Evolutionary conservation across 129 eudicot genomes (phyloP).

Genomic region (Centella asiatica): DNA sequence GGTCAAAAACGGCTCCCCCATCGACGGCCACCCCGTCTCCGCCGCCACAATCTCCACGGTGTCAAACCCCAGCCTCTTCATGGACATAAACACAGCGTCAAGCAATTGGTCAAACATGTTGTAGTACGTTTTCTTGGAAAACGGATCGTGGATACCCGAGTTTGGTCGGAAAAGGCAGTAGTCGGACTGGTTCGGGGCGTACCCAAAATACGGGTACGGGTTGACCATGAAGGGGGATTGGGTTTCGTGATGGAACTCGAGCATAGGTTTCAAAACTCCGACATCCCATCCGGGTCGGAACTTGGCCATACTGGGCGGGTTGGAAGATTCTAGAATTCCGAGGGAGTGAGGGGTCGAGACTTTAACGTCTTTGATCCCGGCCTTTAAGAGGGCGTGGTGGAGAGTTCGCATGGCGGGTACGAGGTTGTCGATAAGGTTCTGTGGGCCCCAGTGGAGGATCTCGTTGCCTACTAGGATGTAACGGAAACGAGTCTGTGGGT

Average conservation of each 20-base stretch:
- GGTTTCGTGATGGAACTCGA: slow-evolving; percentile 51
- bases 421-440: slow-evolving; percentile 50
- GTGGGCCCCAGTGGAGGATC: slow-evolving; percentile 96
- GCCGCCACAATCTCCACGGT: slow-evolving; percentile 79
- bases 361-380: slow-evolving; percentile 44
- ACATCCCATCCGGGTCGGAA: slow-evolving; percentile 95
- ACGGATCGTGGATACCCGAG: slow-evolving; percentile 45
- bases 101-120: slow-evolving; percentile 69
- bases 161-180: slow-evolving; percentile 43
- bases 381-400: slow-evolving; percentile 36
- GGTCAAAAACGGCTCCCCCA: slow-evolving; percentile 47
- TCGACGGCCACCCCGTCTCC: slow-evolving; percentile 93
- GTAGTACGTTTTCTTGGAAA: slow-evolving; percentile 41
- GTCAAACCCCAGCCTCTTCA: slow-evolving; percentile 60
- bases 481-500: slow-evolving; percentile 54
- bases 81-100: slow-evolving; percentile 62
- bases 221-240: slow-evolving; percentile 78
- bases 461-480: slow-evolving; percentile 77
- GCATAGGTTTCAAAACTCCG: slow-evolving; percentile 63
- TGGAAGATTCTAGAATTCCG: slow-evolving; percentile 44
- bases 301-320: slow-evolving; percentile 72
- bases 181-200: slow-evolving; percentile 32
- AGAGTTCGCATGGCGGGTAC: slow-evolving; percentile 74
- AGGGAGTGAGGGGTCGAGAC: slow-evolving; percentile 72
- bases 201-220: slow-evolving; percentile 87